Base-by-base conservation (phyloP, 2,329 filamentous ascomycete species). In the Cryphonectria japonica region DNA sequence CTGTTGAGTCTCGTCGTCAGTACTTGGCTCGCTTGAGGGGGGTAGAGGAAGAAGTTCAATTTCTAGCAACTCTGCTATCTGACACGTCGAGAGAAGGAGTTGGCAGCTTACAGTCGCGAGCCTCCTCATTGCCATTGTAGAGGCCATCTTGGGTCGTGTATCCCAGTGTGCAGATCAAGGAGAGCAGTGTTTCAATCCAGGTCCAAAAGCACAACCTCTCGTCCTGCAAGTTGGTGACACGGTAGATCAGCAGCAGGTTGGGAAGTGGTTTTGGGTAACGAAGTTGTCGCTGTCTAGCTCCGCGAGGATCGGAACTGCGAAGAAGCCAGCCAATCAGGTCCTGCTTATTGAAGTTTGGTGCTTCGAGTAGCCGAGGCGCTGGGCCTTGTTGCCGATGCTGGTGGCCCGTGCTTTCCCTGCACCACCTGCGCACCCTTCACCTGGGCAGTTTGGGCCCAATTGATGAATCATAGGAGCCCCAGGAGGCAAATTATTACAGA, bases 41-140 rank as follows among this genome's bases (percentile, higher is more conserved):
- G 37, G 32, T 34, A 11, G 8, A 11, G 37, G 34, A 34, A 34
- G 6, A 34, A 13, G 22, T 39, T 39, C 60, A 14, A 60, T 26
- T 60, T 34, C 60, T 43, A 63, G 61, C 69, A 54, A 66, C 67
- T 69, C 71, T 50, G 67, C 70, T 41, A 39, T 46, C 19, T 41
- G 22, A 57, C 37, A 39, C 11, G 37, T 39, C 11, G 11, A 39
- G 37, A 39, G 11, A 52, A 22, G 66, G 41, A 61, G 66, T 52
- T 72, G 69, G 34, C 57, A 70, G 87, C 88, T 79, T 79, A 90
- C 88, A 77, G 86, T 81, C 82, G 87, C 83, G 78, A 90, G 81
- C 81, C 87, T 87, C 82, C 88, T 87, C 85, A 89, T 83, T 79
- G 87, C 87, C 84, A 90, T 88, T 83, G 87, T 87, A 80, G 88